Evolutionary conservation across 176 grass and related monocot genomes (phyloP).

Genomic region (Chrysopogon serrulatus): DNA sequence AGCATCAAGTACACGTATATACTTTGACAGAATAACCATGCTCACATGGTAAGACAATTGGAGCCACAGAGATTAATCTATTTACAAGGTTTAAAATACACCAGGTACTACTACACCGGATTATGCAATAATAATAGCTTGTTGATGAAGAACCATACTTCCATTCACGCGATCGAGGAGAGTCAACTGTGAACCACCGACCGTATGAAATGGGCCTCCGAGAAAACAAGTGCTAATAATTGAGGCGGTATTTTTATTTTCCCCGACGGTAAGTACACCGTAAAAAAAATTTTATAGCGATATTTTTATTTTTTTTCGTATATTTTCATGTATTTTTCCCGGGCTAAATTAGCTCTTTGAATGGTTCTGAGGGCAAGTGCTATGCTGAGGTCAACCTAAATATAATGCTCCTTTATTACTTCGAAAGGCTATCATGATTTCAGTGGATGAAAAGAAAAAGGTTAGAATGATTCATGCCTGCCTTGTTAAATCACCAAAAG

Average conservation of each 20-base stretch:
- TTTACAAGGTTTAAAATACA: not conserved
- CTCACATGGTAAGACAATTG: not conserved
- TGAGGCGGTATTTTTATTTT: too few species aligned
- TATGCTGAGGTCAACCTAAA: slow-evolving; percentile 22
- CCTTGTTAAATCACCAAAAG: not conserved
- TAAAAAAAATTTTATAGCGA: too few species aligned
- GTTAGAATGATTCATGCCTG: not conserved
- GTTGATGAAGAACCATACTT: not conserved
- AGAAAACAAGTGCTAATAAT: slow-evolving; percentile 19
- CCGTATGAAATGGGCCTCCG: slow-evolving; percentile 10
- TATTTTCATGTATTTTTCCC: too few species aligned
- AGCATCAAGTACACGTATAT: not conserved
- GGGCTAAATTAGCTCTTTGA: slow-evolving; percentile 24
- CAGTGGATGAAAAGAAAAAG: not conserved
- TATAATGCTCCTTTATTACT: not conserved
- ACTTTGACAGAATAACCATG: not conserved
- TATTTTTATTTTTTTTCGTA: too few species aligned
- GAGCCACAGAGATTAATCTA: not conserved
- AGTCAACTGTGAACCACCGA: slow-evolving; percentile 37
- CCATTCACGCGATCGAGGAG: not conserved
- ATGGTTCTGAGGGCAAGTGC: slow-evolving; percentile 3
- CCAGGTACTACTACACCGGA: not conserved
- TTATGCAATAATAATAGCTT: not conserved
- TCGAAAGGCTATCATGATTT: slow-evolving; percentile 13
- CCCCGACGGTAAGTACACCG: too few species aligned